A percentile compares a stretch with the other conserved stretches of the same genome.
Evolutionary conservation across 2,329 filamentous ascomycete species (phyloP).

Genomic region (Cladosporium cucumerinum): DNA sequence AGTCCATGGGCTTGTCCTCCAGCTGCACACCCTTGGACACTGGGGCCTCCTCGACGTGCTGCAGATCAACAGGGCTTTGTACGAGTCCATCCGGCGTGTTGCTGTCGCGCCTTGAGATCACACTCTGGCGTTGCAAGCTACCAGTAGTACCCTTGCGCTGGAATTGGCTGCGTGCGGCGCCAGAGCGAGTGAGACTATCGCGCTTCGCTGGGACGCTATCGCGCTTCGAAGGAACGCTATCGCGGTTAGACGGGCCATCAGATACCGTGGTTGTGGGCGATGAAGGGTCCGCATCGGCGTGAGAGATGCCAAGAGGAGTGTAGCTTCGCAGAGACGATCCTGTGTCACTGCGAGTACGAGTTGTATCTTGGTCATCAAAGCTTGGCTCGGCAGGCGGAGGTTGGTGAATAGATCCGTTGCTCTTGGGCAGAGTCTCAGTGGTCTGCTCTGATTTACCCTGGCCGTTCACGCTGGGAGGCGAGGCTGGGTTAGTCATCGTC

Average conservation of each 20-base stretch:
- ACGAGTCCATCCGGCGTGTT: conserved; percentile 3
- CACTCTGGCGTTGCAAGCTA: conserved; percentile 34
- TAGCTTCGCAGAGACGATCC: conserved; percentile 8
- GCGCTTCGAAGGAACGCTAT: conserved; percentile 13
- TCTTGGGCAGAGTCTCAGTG: conserved; percentile 4
- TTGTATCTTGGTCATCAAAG: conserved; percentile 17
- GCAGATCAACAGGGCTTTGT: conserved; percentile 22
- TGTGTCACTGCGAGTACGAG: conserved; percentile 23
- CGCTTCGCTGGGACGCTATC: conserved; percentile 54
- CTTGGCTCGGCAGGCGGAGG: conserved; percentile 28
- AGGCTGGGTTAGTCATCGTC: conserved; percentile 13
- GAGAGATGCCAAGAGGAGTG: conserved; percentile 9
- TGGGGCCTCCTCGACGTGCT: conserved; percentile 21
- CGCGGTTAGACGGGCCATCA: conserved; percentile 15
- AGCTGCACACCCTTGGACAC: conserved; percentile 57
- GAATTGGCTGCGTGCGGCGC: conserved; percentile 29
- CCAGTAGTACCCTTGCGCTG: conserved; percentile 49
- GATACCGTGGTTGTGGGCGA: conserved; percentile 4
- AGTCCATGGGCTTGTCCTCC: conserved; percentile 73
- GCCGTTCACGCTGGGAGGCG: conserved; percentile 19
- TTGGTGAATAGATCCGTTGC: conserved; percentile 32
- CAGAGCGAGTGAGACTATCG: conserved; percentile 59
- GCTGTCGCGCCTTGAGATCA: conserved; percentile 31
- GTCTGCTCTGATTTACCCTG: not conserved
- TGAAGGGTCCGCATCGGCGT: conserved; percentile 22